Base-by-base conservation (phyloP, 208 protist genomes). In the Kentomonas sorsogonicus region DNA sequence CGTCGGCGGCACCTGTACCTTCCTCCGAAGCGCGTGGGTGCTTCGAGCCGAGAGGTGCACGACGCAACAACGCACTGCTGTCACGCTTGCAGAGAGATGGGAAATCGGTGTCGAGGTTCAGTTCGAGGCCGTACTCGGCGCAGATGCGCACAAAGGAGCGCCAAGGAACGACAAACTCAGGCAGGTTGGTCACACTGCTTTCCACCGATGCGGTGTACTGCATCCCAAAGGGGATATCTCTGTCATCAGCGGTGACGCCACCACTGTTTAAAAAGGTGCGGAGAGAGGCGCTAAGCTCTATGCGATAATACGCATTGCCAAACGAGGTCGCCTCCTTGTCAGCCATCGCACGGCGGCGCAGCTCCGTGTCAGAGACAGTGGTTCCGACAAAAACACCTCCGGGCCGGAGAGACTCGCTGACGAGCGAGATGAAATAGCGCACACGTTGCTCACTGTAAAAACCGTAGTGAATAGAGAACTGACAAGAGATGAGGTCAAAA, bases 401-500 rank as follows among this genome's bases (percentile, higher is more conserved):
- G 1, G 67, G 59, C 9, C 26, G 47, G 20, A 93, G 71, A 18
- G 68, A 36, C 11, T 46, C 39, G 1, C 81, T 56, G 22, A 93
- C 60, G 29, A 66, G 56, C n/a, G 51, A 43, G 4, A 93, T 51
- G 58, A 93, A 89, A 39, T 44, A 69, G 26, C 29, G 41, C 1
- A 86, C 47, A 40, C 69, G 43, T 27, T 74, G 60, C 47, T 64
- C 60, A 0, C 68, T 71, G 13, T 50, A 60, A 53, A 73, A 93
- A 15, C 79, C 82, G 64, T 89, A 89, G 74, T 93, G 86, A 59
- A 93, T 67, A 20, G 86, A 87, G 69, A 93, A 93, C 54, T 93
- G 86, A 39, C 86, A 93, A 16, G 86, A 89, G 30, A 69, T 56
- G 46, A 93, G 50, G 44, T 85, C 66, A 30, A 83, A 77, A 11